Evolutionary conservation across 495 filamentous ascomycete species (phyloP).

Genomic region (Neurospora terricola): DNA sequence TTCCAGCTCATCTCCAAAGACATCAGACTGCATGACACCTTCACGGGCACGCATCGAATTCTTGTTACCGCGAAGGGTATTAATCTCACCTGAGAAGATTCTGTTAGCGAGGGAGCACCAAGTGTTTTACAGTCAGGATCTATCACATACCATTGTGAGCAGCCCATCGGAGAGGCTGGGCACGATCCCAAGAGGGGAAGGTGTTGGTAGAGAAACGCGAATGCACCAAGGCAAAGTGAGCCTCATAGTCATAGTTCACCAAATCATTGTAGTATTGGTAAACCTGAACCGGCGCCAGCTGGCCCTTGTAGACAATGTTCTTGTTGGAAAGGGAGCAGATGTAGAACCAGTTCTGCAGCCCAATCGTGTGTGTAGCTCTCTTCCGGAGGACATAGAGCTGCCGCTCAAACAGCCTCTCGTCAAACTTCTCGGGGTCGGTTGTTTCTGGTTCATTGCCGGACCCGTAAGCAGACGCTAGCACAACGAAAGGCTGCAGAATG

Average conservation of each 20-base stretch:
- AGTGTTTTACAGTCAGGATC: conserved; percentile 4
- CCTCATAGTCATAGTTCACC: conserved; percentile 95
- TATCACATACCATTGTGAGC: conserved; percentile 78
- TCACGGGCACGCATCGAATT: conserved; percentile 99
- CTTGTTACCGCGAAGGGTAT: conserved; percentile 97
- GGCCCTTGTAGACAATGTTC: conserved; percentile 99
- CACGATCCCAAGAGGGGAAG: conserved; percentile 98
- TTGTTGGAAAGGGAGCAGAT: conserved; percentile 95
- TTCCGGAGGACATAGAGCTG: conserved; percentile 94
- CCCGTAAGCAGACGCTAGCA: conserved; percentile 78
- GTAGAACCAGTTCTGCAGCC: conserved; percentile 98
- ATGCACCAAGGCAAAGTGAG: conserved; percentile 94
- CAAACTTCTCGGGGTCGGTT: conserved; percentile 70
- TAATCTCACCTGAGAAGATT: conserved; percentile 63
- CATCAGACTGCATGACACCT: conserved; percentile 84
- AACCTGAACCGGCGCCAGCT: conserved; percentile 92
- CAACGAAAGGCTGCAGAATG: conserved; percentile 93
- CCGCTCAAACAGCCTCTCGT: conserved; percentile 78
- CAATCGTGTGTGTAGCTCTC: conserved; percentile 86
- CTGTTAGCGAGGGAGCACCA: conserved; percentile 24
- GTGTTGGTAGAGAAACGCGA: conserved; percentile 99
- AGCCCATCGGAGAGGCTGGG: conserved; percentile 92
- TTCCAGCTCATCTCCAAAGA: conserved; percentile 92
- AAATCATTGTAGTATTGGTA: conserved; percentile 98
- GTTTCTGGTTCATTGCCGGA: conserved; percentile 70